These are phyloP conservation scores for Atkinsonella hypoxylon DNA, from an alignment of 2,329 filamentous ascomycete genomes.

Conservation along the genomic window DNA sequence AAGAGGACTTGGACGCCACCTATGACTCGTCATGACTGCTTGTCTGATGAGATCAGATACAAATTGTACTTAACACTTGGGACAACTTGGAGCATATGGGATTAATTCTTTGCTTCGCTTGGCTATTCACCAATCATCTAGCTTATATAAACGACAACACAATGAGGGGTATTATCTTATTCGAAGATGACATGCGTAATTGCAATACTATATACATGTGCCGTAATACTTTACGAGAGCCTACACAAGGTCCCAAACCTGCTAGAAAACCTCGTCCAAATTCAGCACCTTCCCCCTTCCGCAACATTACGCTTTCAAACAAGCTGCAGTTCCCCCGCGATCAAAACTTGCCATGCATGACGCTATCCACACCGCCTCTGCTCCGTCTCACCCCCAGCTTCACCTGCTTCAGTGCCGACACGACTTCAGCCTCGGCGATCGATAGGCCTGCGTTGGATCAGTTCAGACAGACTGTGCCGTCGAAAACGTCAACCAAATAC, in stretches of 20 bases:
- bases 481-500: constrained; percentile 2
- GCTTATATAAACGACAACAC: too few relatives aligned
- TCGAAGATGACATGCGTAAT: not conserved
- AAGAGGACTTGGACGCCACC: not conserved
- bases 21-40: not conserved
- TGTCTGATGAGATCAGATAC: not conserved
- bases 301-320: constrained; percentile 35
- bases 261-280: constrained; percentile 29
- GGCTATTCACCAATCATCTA: too few relatives aligned
- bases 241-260: constrained; percentile 11
- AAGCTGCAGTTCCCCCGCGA: constrained; percentile 38
- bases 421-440: too few relatives aligned
- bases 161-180: too few relatives aligned
- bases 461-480: too few relatives aligned
- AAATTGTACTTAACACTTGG: not conserved
- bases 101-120: not conserved
- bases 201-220: not conserved
- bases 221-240: not conserved
- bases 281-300: constrained; percentile 27
- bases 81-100: not conserved
- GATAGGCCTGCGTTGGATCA: too few relatives aligned
- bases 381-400: too few relatives aligned
- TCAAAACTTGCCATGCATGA: not conserved
- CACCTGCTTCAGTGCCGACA: too few relatives aligned
- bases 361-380: not conserved